Conservation (phyloP, 371 early-diverging fungal species). For the Syncephalastrum monosporum region DNA sequence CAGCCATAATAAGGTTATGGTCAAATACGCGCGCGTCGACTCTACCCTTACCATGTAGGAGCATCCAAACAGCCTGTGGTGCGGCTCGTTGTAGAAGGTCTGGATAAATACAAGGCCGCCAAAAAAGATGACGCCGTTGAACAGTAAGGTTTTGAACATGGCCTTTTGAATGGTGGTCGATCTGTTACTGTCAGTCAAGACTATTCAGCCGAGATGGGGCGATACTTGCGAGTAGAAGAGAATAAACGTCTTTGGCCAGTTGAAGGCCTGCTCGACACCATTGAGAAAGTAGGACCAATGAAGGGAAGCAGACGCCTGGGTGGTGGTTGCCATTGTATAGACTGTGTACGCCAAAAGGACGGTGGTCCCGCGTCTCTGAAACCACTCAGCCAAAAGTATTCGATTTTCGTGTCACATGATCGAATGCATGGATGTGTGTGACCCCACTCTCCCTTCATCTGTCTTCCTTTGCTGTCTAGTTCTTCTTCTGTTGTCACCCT, state of each 20-base stretch:
- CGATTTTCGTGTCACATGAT: too few relatives aligned
- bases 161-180: conserved; percentile 35
- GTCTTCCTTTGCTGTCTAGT: too few relatives aligned
- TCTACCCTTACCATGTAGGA: conserved; percentile 35
- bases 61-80: conserved; percentile 32
- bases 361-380: too few relatives aligned
- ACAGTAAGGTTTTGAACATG: conserved; percentile 30
- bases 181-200: conserved; percentile 15
- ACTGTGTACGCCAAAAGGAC: not conserved
- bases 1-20: too few relatives aligned
- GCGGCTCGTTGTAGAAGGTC: conserved; percentile 34
- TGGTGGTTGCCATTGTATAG: conserved; percentile 13
- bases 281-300: conserved; percentile 31
- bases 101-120: conserved; percentile 39
- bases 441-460: too few relatives aligned
- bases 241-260: conserved; percentile 36
- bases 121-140: conserved; percentile 40
- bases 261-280: conserved; percentile 37
- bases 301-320: conserved; percentile 15
- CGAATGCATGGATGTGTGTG: too few relatives aligned
- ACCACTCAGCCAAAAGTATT: too few relatives aligned
- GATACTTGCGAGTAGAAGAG: conserved; percentile 34
- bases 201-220: not conserved
- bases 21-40: not conserved
- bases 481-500: too few relatives aligned